Percentiles rank a stretch among this genome's conserved stretches.
phyloP scores from a whole-genome alignment of 73 alveolate species.

The Stentor coeruleus region DNA sequence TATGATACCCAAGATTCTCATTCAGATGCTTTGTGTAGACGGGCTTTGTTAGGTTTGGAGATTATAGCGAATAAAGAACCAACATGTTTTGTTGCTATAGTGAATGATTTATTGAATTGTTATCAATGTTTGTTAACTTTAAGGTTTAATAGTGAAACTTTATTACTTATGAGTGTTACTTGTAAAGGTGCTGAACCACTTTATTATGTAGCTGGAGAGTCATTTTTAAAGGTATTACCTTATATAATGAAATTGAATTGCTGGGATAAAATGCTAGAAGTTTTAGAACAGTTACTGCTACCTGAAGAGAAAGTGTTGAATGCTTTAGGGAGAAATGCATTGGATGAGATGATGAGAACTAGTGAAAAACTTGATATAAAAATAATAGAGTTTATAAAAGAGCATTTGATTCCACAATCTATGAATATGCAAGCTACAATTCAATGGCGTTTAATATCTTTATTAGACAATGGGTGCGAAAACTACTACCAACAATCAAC shows the following conservation, averaged over 20 bases:
- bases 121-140: neutral
- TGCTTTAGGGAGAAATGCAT: neutral
- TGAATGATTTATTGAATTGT: neutral
- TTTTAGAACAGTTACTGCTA: neutral
- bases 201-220: conserved; percentile 26
- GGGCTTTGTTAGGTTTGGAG: conserved; percentile 30
- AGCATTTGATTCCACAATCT: neutral
- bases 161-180: neutral
- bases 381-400: neutral
- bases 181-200: conserved; percentile 27
- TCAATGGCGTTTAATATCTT: neutral
- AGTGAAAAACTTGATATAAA: conserved; percentile 1
- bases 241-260: conserved; percentile 18
- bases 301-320: neutral
- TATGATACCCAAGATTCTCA: conserved; percentile 57
- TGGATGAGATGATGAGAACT: conserved; percentile 6
- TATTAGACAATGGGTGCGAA: conserved; percentile 10
- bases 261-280: conserved; percentile 4
- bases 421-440: conserved; percentile 2
- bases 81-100: neutral
- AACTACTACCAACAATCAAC: neutral
- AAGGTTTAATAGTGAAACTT: neutral
- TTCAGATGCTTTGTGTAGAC: conserved; percentile 50
- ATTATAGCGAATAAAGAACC: neutral
- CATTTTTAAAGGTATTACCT: conserved; percentile 13